phyloP scores from a whole-genome alignment of 305 asterid species.

The Fraxinus angustifolia region DNA sequence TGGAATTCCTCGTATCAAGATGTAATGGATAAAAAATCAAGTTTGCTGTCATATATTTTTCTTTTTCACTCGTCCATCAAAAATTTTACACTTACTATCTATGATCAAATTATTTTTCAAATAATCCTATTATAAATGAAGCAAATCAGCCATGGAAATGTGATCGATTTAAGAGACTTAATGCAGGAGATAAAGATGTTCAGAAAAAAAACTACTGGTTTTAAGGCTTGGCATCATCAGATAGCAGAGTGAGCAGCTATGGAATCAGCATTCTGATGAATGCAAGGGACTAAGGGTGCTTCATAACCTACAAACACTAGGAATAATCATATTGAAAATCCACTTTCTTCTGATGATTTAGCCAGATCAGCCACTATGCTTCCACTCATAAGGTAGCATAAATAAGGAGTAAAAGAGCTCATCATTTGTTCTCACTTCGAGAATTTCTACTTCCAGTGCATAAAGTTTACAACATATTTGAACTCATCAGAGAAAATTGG shows the following conservation, averaged over 20 bases:
- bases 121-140: background rate
- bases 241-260: background rate
- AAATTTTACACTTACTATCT: background rate
- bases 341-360: background rate
- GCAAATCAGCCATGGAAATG: background rate
- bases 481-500: too few relatives aligned
- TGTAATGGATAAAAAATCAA: background rate
- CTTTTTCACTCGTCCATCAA: background rate
- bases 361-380: background rate
- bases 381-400: background rate
- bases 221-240: background rate
- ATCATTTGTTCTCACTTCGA: background rate
- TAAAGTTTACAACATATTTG: background rate
- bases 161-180: background rate
- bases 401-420: background rate
- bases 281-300: background rate
- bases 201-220: background rate
- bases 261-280: background rate
- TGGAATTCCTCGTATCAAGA: background rate
- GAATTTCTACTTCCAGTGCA: background rate
- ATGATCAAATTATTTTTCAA: background rate
- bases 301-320: background rate
- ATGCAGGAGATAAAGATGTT: background rate
- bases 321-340: background rate
- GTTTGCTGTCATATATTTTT: background rate